Evolutionary conservation across 768 basidiomycete genomes (phyloP), one percentile per base, ranked within the genome.

Genomic region (Rhodotorula taiwanensis): DNA sequence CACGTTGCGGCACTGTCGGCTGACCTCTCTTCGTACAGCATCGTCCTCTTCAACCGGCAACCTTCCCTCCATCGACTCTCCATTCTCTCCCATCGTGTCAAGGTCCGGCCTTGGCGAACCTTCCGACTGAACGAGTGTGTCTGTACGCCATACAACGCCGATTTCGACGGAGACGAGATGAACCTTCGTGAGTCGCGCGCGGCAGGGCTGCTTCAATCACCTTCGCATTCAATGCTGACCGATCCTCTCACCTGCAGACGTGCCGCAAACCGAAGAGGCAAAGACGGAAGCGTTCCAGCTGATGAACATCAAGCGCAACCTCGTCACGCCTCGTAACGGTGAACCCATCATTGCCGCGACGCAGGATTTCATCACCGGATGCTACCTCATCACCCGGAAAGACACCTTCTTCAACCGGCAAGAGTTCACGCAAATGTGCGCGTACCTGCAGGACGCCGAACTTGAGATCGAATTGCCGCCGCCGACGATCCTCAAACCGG

Each of bases 141-240:
- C 14, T 99, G 95, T 77, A 92, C 89, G 51, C 95, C 95, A 13
- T 98, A 97, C 78, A 97, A 97, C 74, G 95, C 95, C 52, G 95
- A 99, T 80, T 99, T 99, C 69, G 95, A 99, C 75, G 95, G 95
- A 65, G 95, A 99, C 75, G 95, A 99, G 76, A 99, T 99, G 95
- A 99, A 99, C 77, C 79, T 99, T 72, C 95, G 94, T 93, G 72
- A 72, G 89, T 73, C 15, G 44, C 6, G 74, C 13, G 16, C 16
- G 15, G 7, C 21, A 34, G 20, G 14, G 27, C 8, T 16, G 36
- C 36, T 34, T 3, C 6, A 28, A 42, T 43, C 6, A 67, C 34
- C 4, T 14, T 14, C 20, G n/a, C 27, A 45, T 43, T 23, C 21
- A 45, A 2, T 42, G 13, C 4, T 34, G 11, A 21, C 16, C n/a